A percentile compares a stretch with the other conserved stretches of the same genome.
Conservation (phyloP, 148 eudicot genomes). For the Amaranthus cruentus region DNA sequence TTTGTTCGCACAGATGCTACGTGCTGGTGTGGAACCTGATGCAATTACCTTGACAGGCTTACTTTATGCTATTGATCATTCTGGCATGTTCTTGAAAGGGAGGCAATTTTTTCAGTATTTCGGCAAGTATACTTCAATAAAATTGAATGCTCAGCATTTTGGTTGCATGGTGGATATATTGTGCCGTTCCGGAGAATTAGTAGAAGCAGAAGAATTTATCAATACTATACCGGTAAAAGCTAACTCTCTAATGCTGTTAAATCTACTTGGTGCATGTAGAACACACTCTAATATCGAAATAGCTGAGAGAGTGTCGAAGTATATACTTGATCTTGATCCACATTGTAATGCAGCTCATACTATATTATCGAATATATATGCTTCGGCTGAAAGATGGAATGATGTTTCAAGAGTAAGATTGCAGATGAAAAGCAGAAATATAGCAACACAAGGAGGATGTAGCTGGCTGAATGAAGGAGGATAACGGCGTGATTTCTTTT, state of each 20-base stretch:
- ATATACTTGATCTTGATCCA: slow-evolving; percentile 46
- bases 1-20: slow-evolving; percentile 51
- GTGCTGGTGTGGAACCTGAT: slow-evolving; percentile 49
- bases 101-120: slow-evolving; percentile 44
- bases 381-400: slow-evolving; percentile 61
- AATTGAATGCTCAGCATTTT: slow-evolving; percentile 68
- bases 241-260: slow-evolving; percentile 48
- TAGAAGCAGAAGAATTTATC: slow-evolving; percentile 75
- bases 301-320: slow-evolving; percentile 61
- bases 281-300: slow-evolving; percentile 48
- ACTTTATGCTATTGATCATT: slow-evolving; percentile 64
- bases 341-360: slow-evolving; percentile 64
- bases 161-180: slow-evolving; percentile 75
- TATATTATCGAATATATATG: slow-evolving; percentile 73
- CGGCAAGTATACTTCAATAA: slow-evolving; percentile 14
- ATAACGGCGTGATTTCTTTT: slow-evolving; percentile 20
- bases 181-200: slow-evolving; percentile 59
- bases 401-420: slow-evolving; percentile 63
- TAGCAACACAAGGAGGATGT: slow-evolving; percentile 38
- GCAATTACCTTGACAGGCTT: slow-evolving; percentile 74
- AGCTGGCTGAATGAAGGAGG: slow-evolving; percentile 59
- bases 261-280: slow-evolving; percentile 64
- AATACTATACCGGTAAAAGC: slow-evolving; percentile 56
- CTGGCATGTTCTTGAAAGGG: slow-evolving; percentile 57
- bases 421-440: slow-evolving; percentile 43